A percentile compares a stretch with the other conserved stretches of the same genome.
These are phyloP conservation scores for Suhomyces terraborum DNA, from an alignment of 1,139 yeast genomes.

Conservation along the genomic window DNA sequence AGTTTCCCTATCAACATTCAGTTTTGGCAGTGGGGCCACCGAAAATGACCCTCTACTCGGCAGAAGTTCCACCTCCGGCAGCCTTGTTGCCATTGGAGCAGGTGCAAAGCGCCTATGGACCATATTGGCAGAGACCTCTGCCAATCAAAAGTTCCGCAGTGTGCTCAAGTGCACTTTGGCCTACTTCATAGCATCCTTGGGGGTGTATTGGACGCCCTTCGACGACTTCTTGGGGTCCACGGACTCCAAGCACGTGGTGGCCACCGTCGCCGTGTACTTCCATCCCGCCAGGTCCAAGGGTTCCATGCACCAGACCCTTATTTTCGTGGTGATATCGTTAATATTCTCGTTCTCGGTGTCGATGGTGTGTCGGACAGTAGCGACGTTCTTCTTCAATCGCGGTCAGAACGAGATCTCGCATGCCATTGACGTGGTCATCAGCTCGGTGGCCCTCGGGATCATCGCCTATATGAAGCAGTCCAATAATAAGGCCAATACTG, in stretches of 20 bases:
- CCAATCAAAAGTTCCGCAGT: constrained; percentile 15
- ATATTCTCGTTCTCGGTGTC: constrained; percentile 59
- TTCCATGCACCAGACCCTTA: constrained; percentile 72
- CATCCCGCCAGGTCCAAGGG: constrained; percentile 83
- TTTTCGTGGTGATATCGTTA: constrained; percentile 60
- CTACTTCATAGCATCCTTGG: constrained; percentile 70
- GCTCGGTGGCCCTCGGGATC: constrained; percentile 59
- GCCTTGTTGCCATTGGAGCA: constrained; percentile 5
- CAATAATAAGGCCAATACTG: constrained; percentile 70
- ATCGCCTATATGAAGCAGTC: constrained; percentile 72
- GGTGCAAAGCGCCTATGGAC: background rate
- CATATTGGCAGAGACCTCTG: background rate
- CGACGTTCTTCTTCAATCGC: constrained; percentile 47
- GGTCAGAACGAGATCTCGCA: constrained; percentile 58
- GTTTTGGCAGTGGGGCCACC: constrained; percentile 18
- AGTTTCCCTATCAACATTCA: constrained; percentile 26
- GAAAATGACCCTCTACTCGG: constrained; percentile 10
- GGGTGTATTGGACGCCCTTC: constrained; percentile 66
- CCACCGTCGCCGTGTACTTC: constrained; percentile 83
- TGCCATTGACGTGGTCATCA: constrained; percentile 55
- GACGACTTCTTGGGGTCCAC: constrained; percentile 60
- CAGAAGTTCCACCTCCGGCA: constrained; percentile 1
- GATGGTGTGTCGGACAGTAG: constrained; percentile 53
- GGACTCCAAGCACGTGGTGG: constrained; percentile 78
- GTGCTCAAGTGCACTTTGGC: constrained; percentile 71